Conservation (phyloP, 1,284 basidiomycete species). For the Ganoderma sinense region DNA sequence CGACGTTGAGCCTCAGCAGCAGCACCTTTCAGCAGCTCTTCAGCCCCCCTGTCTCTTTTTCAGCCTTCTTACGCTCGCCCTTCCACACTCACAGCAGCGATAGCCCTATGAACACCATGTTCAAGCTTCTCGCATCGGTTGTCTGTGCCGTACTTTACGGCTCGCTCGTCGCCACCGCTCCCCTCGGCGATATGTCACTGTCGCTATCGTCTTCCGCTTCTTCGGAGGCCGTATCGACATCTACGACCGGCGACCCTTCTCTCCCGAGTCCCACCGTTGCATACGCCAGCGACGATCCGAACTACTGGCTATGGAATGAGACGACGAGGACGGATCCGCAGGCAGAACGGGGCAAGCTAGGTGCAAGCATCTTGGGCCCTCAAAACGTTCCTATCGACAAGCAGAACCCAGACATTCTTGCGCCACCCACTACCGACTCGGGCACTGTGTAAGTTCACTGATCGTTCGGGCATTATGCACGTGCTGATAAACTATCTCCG, state of each 20-base stretch:
- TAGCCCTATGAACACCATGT: slow-evolving; percentile 9
- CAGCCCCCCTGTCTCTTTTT: not conserved
- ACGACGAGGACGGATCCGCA: slow-evolving; percentile 37
- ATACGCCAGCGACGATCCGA: slow-evolving; percentile 57
- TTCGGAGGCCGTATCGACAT: slow-evolving; percentile 6
- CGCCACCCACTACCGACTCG: slow-evolving; percentile 68
- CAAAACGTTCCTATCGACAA: slow-evolving; percentile 56
- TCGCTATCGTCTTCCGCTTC: not conserved
- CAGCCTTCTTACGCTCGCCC: not conserved
- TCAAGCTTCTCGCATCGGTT: slow-evolving; percentile 17
- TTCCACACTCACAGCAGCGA: not conserved
- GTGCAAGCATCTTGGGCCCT: slow-evolving; percentile 62
- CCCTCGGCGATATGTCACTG: slow-evolving; percentile 12
- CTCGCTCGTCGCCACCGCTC: slow-evolving; percentile 19
- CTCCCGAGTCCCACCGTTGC: slow-evolving; percentile 35
- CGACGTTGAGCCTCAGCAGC: not conserved
- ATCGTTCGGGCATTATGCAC: not conserved
- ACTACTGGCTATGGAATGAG: slow-evolving; percentile 47
- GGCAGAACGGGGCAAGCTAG: slow-evolving; percentile 49
- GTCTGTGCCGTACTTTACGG: slow-evolving; percentile 27
- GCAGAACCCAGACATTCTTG: slow-evolving; percentile 66
- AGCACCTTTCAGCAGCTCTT: slow-evolving; percentile 13
- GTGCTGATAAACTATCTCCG: not conserved
- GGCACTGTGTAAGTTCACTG: slow-evolving; percentile 57
- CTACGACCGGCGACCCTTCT: slow-evolving; percentile 8